Conservation (phyloP, 2,329 filamentous ascomycete genomes). For the Arthrobotrys megalospora region DNA sequence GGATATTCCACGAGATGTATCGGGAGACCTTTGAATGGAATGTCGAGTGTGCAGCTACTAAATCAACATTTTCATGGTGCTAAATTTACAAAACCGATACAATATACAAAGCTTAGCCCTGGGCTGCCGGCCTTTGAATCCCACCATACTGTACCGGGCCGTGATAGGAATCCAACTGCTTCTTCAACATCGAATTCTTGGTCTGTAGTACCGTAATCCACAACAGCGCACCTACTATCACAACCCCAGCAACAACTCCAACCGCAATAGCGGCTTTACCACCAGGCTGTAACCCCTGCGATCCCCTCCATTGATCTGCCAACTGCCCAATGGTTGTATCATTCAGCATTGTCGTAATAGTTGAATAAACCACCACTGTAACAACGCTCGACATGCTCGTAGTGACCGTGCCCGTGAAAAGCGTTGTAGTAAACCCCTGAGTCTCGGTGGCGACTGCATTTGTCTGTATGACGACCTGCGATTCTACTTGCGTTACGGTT, state of each 20-base stretch:
- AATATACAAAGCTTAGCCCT: background rate
- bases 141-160: background rate
- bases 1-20: too few species aligned
- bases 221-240: background rate
- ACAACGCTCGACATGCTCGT: background rate
- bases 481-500: background rate
- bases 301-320: slow-evolving; percentile 1
- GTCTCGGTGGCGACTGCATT: background rate
- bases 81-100: too few species aligned
- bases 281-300: background rate
- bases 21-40: too few species aligned
- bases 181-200: background rate
- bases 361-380: background rate
- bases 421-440: background rate
- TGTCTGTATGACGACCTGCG: background rate
- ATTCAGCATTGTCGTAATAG: background rate
- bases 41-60: too few species aligned
- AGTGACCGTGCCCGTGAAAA: background rate
- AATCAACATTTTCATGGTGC: too few species aligned
- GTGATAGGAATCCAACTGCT: background rate
- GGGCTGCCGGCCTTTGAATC: background rate
- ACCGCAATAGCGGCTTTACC: slow-evolving; percentile 3
- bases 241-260: background rate
- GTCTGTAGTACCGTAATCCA: background rate
- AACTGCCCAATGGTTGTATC: background rate